Conservation (phyloP, 1,139 yeast species). For the Sugiyamaella castrensis region DNA sequence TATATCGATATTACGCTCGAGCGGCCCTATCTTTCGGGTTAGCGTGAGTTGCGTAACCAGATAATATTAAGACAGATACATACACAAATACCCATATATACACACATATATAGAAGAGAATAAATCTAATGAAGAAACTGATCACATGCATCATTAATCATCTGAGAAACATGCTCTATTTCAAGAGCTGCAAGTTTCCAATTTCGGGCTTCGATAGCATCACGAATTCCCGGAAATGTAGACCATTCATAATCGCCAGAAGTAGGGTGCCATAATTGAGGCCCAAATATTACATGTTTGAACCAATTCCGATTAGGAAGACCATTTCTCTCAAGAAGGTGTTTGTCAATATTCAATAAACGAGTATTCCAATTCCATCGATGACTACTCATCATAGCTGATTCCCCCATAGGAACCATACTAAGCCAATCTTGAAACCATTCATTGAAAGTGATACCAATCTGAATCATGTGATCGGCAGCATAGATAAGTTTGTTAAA, state of each 20-base stretch:
- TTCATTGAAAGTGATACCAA: slow-evolving; percentile 35
- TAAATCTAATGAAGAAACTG: slow-evolving; percentile 4
- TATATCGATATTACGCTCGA: too few species aligned
- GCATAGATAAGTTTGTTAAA: slow-evolving; percentile 27
- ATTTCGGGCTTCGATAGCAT: slow-evolving; percentile 51
- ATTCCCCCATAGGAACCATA: slow-evolving; percentile 48
- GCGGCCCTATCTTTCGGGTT: too few species aligned
- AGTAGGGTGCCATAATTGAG: slow-evolving; percentile 58
- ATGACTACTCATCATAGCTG: slow-evolving; percentile 63
- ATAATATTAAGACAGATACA: too few species aligned
- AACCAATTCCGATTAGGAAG: slow-evolving; percentile 61
- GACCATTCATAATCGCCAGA: slow-evolving; percentile 51
- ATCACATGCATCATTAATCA: slow-evolving; percentile 1
- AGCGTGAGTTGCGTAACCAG: too few species aligned
- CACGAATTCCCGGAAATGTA: slow-evolving; percentile 74
- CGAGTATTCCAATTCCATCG: slow-evolving; percentile 81
- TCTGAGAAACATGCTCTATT: slow-evolving; percentile 2
- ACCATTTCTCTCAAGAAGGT: slow-evolving; percentile 47
- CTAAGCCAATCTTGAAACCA: slow-evolving; percentile 59
- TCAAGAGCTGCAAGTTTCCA: slow-evolving; percentile 51
- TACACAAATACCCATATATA: too few species aligned
- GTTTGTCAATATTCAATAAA: slow-evolving; percentile 55
- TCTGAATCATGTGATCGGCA: slow-evolving; percentile 27
- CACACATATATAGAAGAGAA: too few species aligned
- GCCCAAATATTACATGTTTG: slow-evolving; percentile 67